Percentiles rank a stretch among this genome's conserved stretches.
Conservation (phyloP, 1,139 yeast genomes). For the Blastobotrys malaysiensis region DNA sequence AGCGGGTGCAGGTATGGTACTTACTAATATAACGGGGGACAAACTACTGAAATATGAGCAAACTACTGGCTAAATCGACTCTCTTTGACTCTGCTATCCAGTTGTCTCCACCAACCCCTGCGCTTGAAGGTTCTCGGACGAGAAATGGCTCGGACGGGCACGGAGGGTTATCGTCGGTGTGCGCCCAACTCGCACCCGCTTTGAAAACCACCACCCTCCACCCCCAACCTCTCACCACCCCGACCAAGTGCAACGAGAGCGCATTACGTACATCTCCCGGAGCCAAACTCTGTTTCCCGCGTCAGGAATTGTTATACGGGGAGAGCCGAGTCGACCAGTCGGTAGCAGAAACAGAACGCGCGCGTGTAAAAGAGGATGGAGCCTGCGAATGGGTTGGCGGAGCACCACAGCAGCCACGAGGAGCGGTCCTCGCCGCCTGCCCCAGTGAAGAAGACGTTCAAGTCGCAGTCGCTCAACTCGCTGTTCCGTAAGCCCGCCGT, state of each 20-base stretch:
- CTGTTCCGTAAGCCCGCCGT: constrained; percentile 26
- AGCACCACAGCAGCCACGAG: neutral
- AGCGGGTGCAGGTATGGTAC: too few relatives aligned
- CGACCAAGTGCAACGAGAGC: too few relatives aligned
- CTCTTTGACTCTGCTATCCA: too few relatives aligned
- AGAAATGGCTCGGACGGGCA: neutral
- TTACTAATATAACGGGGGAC: too few relatives aligned
- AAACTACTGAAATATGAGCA: too few relatives aligned
- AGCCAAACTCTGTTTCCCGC: too few relatives aligned
- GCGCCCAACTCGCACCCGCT: neutral
- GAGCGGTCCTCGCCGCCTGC: neutral
- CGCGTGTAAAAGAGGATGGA: neutral
- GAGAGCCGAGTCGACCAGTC: neutral
- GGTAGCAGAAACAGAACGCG: neutral
- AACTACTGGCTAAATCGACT: too few relatives aligned
- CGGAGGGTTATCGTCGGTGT: neutral
- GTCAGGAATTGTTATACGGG: neutral
- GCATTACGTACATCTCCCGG: too few relatives aligned
- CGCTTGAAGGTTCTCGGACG: too few relatives aligned
- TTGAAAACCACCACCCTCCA: neutral
- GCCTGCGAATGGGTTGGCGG: neutral
- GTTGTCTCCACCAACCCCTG: too few relatives aligned
- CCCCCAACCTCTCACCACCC: neutral
- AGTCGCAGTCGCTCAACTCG: constrained; percentile 35
- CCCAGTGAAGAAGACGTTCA: constrained; percentile 31